phyloP scores from a whole-genome alignment of 805 yeast genomes.

The Kazachstania kunashirensis region DNA sequence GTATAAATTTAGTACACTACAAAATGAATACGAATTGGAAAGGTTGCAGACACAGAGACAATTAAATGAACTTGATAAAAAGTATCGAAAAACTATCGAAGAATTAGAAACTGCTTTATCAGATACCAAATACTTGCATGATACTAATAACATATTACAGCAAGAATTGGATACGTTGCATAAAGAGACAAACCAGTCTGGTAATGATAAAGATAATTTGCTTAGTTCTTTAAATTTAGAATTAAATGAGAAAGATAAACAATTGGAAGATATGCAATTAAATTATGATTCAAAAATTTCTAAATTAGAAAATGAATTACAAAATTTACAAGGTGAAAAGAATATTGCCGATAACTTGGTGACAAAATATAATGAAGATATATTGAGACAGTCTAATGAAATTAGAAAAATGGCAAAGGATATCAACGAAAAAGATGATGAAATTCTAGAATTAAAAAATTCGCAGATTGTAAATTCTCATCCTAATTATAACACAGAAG shows the following conservation, averaged over 20 bases:
- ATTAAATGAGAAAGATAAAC: slow-evolving; percentile 20
- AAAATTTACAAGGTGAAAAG: slow-evolving; percentile 12
- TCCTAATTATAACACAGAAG: slow-evolving; percentile 26
- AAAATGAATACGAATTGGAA: slow-evolving; percentile 32
- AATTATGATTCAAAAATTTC: slow-evolving; percentile 24
- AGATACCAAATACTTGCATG: slow-evolving; percentile 31
- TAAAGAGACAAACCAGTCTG: slow-evolving; percentile 15
- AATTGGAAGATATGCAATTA: slow-evolving; percentile 31
- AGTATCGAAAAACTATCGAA: slow-evolving; percentile 28
- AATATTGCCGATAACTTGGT: slow-evolving; percentile 14
- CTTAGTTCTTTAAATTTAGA: slow-evolving; percentile 32
- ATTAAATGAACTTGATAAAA: slow-evolving; percentile 18
- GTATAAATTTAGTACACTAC: slow-evolving; percentile 31
- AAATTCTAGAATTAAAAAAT: slow-evolving; percentile 22
- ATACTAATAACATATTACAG: slow-evolving; percentile 21
- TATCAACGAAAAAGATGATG: slow-evolving; percentile 19
- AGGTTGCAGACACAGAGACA: slow-evolving; percentile 19
- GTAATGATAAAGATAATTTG: slow-evolving; percentile 19
- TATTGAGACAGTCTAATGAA: slow-evolving; percentile 16
- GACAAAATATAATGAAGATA: slow-evolving; percentile 20
- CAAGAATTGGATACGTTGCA: slow-evolving; percentile 15
- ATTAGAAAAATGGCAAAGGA: slow-evolving; percentile 15
- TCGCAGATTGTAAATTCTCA: slow-evolving; percentile 32
- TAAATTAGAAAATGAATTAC: slow-evolving; percentile 10
- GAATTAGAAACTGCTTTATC: slow-evolving; percentile 27